Percentiles rank a stretch among this genome's conserved stretches.
Conservation (phyloP, 176 grass and related monocot genomes). For the Aegilops bicornis region DNA sequence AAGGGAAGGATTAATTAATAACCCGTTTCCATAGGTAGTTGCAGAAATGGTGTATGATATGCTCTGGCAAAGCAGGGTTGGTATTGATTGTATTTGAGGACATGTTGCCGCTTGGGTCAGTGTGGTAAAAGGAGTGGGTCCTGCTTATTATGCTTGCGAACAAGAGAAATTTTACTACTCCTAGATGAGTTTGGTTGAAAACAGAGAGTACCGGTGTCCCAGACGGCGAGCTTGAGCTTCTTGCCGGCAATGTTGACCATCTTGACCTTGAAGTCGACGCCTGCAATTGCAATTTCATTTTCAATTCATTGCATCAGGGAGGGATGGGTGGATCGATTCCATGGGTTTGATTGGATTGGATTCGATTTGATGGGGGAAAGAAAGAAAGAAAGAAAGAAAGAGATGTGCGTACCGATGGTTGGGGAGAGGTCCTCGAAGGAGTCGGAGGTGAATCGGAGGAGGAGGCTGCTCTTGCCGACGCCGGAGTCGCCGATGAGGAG, state of each 20-base stretch:
- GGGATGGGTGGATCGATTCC: too few relatives aligned
- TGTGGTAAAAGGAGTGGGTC: too few relatives aligned
- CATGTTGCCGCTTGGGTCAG: too few relatives aligned
- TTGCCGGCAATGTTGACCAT: conserved; percentile 89
- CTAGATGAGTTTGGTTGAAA: too few relatives aligned
- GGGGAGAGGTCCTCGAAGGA: conserved; percentile 94
- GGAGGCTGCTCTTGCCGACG: conserved; percentile 95
- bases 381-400: not conserved
- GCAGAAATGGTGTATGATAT: not conserved
- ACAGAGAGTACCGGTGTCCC: conserved; percentile 65
- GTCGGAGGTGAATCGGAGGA: conserved; percentile 89
- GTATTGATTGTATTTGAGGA: too few relatives aligned
- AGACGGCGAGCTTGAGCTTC: conserved; percentile 95
- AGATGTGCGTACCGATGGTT: conserved; percentile 93
- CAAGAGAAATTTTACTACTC: too few relatives aligned
- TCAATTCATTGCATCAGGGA: too few relatives aligned
- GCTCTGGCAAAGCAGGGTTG: not conserved
- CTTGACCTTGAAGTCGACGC: conserved; percentile 99
- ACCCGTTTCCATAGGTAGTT: not conserved
- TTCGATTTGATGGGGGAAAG: not conserved
- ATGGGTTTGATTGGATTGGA: too few relatives aligned
- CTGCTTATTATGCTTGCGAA: too few relatives aligned
- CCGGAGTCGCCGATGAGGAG: conserved; percentile 95
- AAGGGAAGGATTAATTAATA: not conserved
- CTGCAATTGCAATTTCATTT: conserved; percentile 37